phyloP scores from a whole-genome alignment of 441 rosid genomes.

The Cnidoscolus chayamansa region DNA sequence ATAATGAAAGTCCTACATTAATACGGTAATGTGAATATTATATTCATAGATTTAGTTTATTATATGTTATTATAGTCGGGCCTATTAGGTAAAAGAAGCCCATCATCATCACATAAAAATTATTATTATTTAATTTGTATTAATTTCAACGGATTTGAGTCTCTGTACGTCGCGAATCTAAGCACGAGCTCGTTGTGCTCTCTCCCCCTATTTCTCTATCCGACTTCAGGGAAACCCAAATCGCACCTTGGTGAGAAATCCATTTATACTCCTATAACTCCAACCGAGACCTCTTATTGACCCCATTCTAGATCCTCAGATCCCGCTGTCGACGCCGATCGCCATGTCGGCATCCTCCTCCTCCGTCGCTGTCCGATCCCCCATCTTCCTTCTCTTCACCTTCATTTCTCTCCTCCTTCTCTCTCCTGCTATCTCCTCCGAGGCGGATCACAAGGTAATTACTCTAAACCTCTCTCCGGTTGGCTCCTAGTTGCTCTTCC shows the following conservation, averaged over 20 bases:
- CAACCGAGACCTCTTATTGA: neutral
- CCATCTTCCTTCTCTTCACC: conserved; percentile 27
- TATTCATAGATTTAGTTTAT: too few relatives aligned
- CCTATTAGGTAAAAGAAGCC: too few relatives aligned
- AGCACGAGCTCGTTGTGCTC: neutral
- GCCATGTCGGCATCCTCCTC: conserved; percentile 50
- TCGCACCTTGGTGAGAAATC: conserved; percentile 1
- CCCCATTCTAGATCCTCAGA: conserved; percentile 36
- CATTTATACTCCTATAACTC: neutral
- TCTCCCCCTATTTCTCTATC: neutral
- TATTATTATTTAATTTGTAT: too few relatives aligned
- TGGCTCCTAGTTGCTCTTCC: neutral
- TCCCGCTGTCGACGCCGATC: conserved; percentile 33
- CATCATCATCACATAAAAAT: too few relatives aligned
- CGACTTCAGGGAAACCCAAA: neutral
- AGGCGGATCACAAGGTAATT: conserved; percentile 91
- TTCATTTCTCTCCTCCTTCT: conserved; percentile 33
- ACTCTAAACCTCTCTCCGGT: neutral
- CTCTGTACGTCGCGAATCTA: neutral
- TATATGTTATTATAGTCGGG: too few relatives aligned
- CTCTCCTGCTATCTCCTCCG: conserved; percentile 58
- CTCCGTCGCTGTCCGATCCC: conserved; percentile 29
- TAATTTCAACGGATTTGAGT: too few relatives aligned
- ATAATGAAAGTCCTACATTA: too few relatives aligned
- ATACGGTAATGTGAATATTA: too few relatives aligned